phyloP scores from a whole-genome alignment of 140 eudicot species.

The Oenanthe javanica region DNA sequence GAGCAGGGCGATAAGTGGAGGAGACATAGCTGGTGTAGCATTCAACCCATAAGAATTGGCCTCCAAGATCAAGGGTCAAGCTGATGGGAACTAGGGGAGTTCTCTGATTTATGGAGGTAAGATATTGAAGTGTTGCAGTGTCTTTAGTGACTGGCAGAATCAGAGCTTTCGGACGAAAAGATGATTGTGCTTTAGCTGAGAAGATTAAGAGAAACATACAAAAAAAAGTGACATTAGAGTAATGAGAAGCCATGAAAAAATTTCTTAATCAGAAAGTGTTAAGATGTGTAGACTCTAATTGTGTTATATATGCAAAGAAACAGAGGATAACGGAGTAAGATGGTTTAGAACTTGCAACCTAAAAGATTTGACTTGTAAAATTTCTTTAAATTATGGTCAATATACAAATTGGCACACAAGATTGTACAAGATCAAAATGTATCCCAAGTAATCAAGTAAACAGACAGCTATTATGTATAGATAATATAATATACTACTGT shows the following conservation, averaged over 20 bases:
- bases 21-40: conserved; percentile 7
- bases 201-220: neutral
- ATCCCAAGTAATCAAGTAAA: too few relatives aligned
- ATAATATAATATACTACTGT: too few relatives aligned
- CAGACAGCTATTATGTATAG: too few relatives aligned
- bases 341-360: neutral
- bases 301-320: neutral
- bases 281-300: neutral
- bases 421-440: too few relatives aligned
- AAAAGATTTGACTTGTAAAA: neutral
- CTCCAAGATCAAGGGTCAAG: conserved; percentile 19
- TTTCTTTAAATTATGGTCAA: neutral
- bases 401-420: neutral
- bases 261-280: neutral
- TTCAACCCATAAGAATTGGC: conserved; percentile 18
- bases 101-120: conserved; percentile 13
- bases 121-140: conserved; percentile 12
- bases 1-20: conserved; percentile 14
- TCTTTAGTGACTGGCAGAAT: conserved; percentile 19
- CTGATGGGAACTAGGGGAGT: conserved; percentile 11
- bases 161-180: conserved; percentile 18
- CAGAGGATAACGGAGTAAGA: neutral
- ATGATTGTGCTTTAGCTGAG: neutral
- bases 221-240: neutral
- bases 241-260: conserved; percentile 3